Percentiles rank a stretch among this genome's conserved stretches.
phyloP scores from a whole-genome alignment of 2,329 filamentous ascomycete genomes.

The Bisporella sp. region DNA sequence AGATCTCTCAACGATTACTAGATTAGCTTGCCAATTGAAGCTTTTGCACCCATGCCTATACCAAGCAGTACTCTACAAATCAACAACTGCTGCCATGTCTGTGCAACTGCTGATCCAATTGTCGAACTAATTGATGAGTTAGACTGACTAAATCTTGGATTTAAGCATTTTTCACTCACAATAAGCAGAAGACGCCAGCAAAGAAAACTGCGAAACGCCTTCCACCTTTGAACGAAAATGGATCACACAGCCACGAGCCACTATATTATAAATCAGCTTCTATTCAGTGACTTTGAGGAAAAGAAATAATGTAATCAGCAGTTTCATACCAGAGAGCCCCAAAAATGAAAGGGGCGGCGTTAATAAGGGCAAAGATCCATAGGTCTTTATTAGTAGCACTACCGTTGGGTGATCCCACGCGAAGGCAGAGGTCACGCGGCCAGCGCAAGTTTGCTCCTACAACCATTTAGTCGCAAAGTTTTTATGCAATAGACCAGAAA shows the following conservation, averaged over 20 bases:
- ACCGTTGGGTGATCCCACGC: slow-evolving; percentile 32
- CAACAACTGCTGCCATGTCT: slow-evolving; percentile 52
- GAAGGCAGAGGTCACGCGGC: slow-evolving; percentile 36
- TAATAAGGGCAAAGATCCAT: slow-evolving; percentile 55
- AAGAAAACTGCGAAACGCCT: slow-evolving; percentile 60
- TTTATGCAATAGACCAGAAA: no score
- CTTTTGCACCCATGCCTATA: slow-evolving; percentile 55
- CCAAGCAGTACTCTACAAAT: slow-evolving; percentile 50
- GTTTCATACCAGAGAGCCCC: slow-evolving; percentile 38
- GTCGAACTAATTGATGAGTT: slow-evolving; percentile 30
- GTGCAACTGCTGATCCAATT: slow-evolving; percentile 51
- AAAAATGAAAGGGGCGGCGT: slow-evolving; percentile 36
- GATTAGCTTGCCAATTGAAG: slow-evolving; percentile 26
- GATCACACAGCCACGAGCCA: slow-evolving; percentile 54
- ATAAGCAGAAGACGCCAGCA: slow-evolving; percentile 52
- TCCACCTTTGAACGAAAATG: slow-evolving; percentile 49
- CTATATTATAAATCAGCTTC: slow-evolving; percentile 18
- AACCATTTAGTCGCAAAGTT: no score
- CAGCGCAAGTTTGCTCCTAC: slow-evolving; percentile 37
- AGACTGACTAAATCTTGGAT: no score
- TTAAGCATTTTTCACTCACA: slow-evolving; percentile 37
- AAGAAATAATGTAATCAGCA: no score
- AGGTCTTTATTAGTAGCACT: slow-evolving; percentile 35
- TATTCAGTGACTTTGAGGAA: no score
- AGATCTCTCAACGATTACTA: no score